Conservation (phyloP, 2,329 filamentous ascomycete genomes). For the Ascochyta clinopodiicola region DNA sequence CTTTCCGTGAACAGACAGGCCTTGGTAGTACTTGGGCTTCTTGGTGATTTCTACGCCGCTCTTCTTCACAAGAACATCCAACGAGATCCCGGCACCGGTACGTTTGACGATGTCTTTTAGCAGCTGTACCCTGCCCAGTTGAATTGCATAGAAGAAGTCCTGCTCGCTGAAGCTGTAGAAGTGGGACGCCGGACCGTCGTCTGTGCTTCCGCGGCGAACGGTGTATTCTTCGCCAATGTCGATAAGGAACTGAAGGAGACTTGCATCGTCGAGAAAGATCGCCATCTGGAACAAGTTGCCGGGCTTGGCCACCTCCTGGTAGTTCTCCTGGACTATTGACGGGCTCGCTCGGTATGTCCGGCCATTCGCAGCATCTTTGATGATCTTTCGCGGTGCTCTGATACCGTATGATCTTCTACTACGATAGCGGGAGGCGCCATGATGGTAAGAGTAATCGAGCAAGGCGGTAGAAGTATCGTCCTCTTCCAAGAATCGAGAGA, state of each 20-base stretch:
- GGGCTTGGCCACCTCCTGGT: slow-evolving; percentile 6
- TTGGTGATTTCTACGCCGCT: slow-evolving; percentile 68
- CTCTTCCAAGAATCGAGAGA: slow-evolving; percentile 15
- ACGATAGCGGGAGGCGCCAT: neutral
- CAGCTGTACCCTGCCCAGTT: slow-evolving; percentile 60
- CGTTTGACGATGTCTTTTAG: slow-evolving; percentile 69
- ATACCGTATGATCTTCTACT: neutral
- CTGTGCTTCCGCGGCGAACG: slow-evolving; percentile 1
- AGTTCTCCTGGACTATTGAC: slow-evolving; percentile 1
- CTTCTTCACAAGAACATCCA: slow-evolving; percentile 70
- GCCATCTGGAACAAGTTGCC: slow-evolving; percentile 41
- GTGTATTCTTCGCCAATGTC: slow-evolving; percentile 23
- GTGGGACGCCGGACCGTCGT: slow-evolving; percentile 20
- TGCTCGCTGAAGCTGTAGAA: slow-evolving; percentile 25
- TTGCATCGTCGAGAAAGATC: slow-evolving; percentile 31
- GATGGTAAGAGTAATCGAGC: neutral
- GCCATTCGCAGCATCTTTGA: slow-evolving; percentile 15
- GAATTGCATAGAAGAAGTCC: slow-evolving; percentile 48
- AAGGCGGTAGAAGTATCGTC: neutral
- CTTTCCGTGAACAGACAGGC: slow-evolving; percentile 68
- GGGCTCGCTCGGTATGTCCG: slow-evolving; percentile 1
- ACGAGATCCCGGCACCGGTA: slow-evolving; percentile 72
- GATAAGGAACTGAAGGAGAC: slow-evolving; percentile 27
- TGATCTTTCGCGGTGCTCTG: slow-evolving; percentile 6
- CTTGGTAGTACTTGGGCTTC: slow-evolving; percentile 77